Base-by-base conservation (phyloP, 441 rosid species). In the Adansonia rubrostipa region DNA sequence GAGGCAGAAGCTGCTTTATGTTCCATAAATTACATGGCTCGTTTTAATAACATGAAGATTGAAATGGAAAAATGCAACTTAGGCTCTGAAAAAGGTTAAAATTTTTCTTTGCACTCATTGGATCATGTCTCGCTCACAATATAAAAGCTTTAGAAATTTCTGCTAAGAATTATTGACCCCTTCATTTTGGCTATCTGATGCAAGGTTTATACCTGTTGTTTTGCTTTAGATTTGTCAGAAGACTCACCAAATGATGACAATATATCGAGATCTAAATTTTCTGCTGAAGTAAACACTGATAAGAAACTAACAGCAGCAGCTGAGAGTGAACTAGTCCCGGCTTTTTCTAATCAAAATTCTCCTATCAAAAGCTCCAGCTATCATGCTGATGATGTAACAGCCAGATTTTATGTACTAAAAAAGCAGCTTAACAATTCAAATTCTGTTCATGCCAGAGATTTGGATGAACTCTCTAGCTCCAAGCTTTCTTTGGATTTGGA, bases 11-110 rank as follows among this genome's bases (percentile, higher is more conserved):
- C 99, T 76, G 87, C 90, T 75, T 82, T 95, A 78, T 95, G 93
- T 83, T 88, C 92, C 75, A 81, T 87, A 75, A 88, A 87, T 83
- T 89, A 86, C 86, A 88, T 83, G 86, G 87, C 94, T 74, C 97
- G 99, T 75, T 90, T 82, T 77, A 82, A 85, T 81, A 92, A 85
- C 61, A 79, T 91, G 83, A 91, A 87, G 80, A 64, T 79, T 15
- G 91, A 91, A 81, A 83, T 91, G 86, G 93, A 81, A 70, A 84
- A 82, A 75, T 48, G 71, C 81, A 76, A 83, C 79, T 78, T 68
- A 10, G 87, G 79, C 48, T 73, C 74, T 22, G 64, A 74, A 68
- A 77, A 57, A 80, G 92, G 98, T 95, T 79, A 66, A 83, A 78
- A 47, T 14, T 71, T 40, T 58, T 74, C 73, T 44, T 0, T 11